phyloP scores from a whole-genome alignment of 352 stramenopile species.

The Globisporangium acanthophoron region DNA sequence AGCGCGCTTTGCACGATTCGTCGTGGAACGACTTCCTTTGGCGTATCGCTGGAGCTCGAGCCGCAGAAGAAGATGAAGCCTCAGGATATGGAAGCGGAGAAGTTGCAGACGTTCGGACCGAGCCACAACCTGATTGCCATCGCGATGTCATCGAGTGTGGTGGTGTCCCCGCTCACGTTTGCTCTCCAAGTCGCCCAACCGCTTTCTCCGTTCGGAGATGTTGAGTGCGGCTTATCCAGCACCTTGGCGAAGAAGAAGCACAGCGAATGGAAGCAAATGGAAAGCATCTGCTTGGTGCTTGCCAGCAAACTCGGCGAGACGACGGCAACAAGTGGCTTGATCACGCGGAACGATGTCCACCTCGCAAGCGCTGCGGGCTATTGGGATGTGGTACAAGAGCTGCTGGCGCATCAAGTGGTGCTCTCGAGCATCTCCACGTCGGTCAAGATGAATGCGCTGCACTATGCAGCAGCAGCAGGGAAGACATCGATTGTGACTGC shows the following conservation, averaged over 20 bases:
- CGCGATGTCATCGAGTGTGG: neutral
- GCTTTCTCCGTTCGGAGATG: conserved; percentile 20
- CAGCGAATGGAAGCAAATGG: conserved; percentile 33
- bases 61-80: neutral
- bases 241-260: conserved; percentile 10
- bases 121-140: conserved; percentile 10
- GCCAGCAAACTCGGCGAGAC: conserved; percentile 25
- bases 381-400: conserved; percentile 35
- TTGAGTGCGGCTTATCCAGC: conserved; percentile 8
- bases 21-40: conserved; percentile 31
- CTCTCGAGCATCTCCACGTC: conserved; percentile 33
- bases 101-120: neutral
- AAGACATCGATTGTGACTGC: conserved; percentile 34
- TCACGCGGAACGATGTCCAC: conserved; percentile 43
- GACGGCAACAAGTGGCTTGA: conserved; percentile 29
- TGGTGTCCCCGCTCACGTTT: conserved; percentile 48
- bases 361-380: conserved; percentile 40
- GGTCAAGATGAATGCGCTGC: conserved; percentile 35
- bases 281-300: conserved; percentile 31
- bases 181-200: conserved; percentile 30
- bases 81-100: neutral
- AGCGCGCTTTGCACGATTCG: conserved; percentile 40
- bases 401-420: conserved; percentile 46
- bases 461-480: conserved; percentile 43
- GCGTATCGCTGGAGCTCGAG: conserved; percentile 16